phyloP scores from a whole-genome alignment of 305 asterid genomes.

The Withania somnifera region DNA sequence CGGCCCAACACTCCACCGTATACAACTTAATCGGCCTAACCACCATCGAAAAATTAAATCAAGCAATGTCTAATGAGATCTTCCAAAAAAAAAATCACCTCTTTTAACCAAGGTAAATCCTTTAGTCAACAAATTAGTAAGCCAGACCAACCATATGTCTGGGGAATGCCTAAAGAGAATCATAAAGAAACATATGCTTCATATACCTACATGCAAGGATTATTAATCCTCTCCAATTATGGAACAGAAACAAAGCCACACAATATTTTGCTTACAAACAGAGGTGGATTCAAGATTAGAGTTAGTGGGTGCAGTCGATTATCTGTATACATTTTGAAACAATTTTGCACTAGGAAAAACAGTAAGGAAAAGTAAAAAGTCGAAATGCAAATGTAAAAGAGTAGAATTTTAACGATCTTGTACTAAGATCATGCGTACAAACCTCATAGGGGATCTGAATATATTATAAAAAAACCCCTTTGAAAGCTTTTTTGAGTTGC shows the following conservation, averaged over 20 bases:
- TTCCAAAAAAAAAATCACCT: not conserved
- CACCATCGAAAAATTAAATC: too few species aligned
- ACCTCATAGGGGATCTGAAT: too few species aligned
- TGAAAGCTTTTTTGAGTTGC: slow-evolving; percentile 66
- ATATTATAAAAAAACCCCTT: slow-evolving; percentile 39
- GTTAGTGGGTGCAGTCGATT: too few species aligned
- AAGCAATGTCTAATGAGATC: not conserved
- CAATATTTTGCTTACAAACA: not conserved
- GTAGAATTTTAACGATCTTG: not conserved
- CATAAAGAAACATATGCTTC: not conserved
- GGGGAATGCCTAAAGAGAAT: not conserved
- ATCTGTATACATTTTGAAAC: not conserved
- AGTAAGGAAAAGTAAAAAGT: not conserved
- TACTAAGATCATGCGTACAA: too few species aligned
- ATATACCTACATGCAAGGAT: not conserved
- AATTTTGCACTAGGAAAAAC: not conserved
- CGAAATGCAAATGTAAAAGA: not conserved
- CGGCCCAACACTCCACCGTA: too few species aligned
- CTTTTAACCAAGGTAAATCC: not conserved
- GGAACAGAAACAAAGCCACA: not conserved
- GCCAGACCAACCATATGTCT: not conserved
- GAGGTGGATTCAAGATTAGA: not conserved
- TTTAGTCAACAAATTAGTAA: not conserved
- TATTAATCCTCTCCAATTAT: not conserved
- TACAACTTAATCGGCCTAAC: too few species aligned